phyloP scores from a whole-genome alignment of 768 basidiomycete genomes.

The Lactarius deliciosus region DNA sequence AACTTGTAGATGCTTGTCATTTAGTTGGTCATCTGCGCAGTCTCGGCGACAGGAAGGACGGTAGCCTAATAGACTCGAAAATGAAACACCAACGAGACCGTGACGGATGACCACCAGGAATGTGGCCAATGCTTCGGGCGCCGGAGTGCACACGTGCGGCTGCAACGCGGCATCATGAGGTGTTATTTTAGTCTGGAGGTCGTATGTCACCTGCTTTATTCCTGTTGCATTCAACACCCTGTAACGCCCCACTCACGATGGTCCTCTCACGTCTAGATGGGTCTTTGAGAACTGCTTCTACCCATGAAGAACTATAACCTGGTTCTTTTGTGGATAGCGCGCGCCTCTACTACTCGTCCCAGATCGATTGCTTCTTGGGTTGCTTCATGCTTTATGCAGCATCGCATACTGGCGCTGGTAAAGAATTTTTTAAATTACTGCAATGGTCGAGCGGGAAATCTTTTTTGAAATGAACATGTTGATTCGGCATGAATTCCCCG shows the following conservation, averaged over 20 bases:
- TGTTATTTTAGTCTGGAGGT: not conserved
- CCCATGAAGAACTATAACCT: too few species aligned
- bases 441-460: not conserved
- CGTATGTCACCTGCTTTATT: not conserved
- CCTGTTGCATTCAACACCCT: not conserved
- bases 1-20: not conserved
- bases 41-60: not conserved
- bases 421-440: not conserved
- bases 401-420: not conserved
- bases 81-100: not conserved
- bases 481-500: not conserved
- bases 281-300: not conserved
- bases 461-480: not conserved
- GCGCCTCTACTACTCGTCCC: not conserved
- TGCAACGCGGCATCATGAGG: not conserved
- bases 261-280: not conserved
- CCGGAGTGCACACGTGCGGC: not conserved
- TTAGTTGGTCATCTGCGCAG: not conserved
- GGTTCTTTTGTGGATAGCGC: not conserved
- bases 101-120: not conserved
- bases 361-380: not conserved
- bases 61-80: not conserved
- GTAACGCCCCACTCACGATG: not conserved
- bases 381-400: not conserved
- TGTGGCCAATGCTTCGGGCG: not conserved